Evolutionary conservation across 805 yeast species (phyloP).

Genomic region (Hermanozyma aechmeae): DNA sequence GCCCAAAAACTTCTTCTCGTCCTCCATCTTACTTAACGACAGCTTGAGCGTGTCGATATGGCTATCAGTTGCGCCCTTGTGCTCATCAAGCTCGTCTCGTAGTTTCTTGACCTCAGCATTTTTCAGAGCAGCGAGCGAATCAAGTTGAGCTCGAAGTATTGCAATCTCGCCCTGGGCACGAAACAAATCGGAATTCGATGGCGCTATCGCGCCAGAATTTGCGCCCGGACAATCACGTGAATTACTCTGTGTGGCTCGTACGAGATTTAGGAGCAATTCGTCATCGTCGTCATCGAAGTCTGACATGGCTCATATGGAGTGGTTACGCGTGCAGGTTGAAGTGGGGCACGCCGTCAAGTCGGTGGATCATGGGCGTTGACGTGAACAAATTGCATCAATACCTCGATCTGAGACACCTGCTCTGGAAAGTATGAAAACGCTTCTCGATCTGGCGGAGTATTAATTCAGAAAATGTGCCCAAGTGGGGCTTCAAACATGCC

Average conservation of each 20-base stretch:
- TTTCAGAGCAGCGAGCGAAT: conserved; percentile 33
- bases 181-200: conserved; percentile 15
- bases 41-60: conserved; percentile 20
- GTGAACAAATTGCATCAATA: too few relatives aligned
- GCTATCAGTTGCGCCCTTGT: conserved; percentile 15
- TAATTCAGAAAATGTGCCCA: too few relatives aligned
- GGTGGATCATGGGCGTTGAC: too few relatives aligned
- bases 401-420: too few relatives aligned
- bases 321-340: too few relatives aligned
- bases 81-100: conserved; percentile 5
- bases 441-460: too few relatives aligned
- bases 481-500: too few relatives aligned
- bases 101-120: conserved; percentile 26
- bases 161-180: conserved; percentile 75
- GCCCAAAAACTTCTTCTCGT: conserved; percentile 32
- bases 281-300: conserved; percentile 31
- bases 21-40: conserved; percentile 29
- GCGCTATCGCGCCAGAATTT: too few relatives aligned
- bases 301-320: conserved; percentile 5
- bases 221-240: too few relatives aligned
- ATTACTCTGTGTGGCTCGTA: conserved; percentile 27
- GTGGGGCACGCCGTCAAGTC: too few relatives aligned
- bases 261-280: conserved; percentile 42
- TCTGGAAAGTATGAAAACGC: too few relatives aligned
- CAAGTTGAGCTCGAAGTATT: conserved; percentile 58